Conservation (phyloP, 371 early-diverging fungal genomes). For the Lichtheimia ornata region DNA sequence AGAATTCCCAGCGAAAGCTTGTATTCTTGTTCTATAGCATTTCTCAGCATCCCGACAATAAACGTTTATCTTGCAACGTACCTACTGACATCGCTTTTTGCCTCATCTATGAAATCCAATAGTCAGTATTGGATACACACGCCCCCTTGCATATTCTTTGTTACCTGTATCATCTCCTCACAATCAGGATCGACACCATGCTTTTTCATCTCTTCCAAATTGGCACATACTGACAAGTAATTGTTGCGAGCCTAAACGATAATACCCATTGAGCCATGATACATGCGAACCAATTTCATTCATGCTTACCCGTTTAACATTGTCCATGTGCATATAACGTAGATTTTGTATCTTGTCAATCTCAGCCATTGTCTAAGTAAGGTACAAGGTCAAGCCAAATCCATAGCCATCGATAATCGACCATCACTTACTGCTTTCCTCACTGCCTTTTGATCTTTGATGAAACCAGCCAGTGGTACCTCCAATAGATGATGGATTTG, state of each 20-base stretch:
- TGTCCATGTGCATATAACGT: constrained; percentile 19
- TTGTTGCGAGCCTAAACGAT: neutral
- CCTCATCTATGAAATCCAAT: neutral
- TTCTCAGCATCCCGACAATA: neutral
- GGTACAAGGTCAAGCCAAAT: neutral
- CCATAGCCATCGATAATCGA: neutral
- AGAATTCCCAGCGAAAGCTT: constrained; percentile 12
- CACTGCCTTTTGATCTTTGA: constrained; percentile 24
- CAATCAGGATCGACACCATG: neutral
- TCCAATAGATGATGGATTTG: constrained; percentile 29
- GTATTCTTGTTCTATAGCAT: constrained; percentile 18
- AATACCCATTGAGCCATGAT: neutral
- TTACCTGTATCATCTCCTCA: neutral
- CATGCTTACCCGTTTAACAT: constrained; percentile 13
- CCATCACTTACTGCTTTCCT: constrained; percentile 19
- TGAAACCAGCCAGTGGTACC: constrained; percentile 22
- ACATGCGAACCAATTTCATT: no score
- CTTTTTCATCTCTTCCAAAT: neutral
- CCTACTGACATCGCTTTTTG: neutral
- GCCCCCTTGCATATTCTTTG: neutral
- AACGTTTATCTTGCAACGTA: neutral
- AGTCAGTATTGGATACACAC: neutral
- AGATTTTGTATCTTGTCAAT: constrained; percentile 16
- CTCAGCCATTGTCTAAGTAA: constrained; percentile 17
- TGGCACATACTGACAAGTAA: neutral